These are phyloP conservation scores for Peziza echinospora DNA, from an alignment of 495 filamentous ascomycete species.

Conservation along the genomic window DNA sequence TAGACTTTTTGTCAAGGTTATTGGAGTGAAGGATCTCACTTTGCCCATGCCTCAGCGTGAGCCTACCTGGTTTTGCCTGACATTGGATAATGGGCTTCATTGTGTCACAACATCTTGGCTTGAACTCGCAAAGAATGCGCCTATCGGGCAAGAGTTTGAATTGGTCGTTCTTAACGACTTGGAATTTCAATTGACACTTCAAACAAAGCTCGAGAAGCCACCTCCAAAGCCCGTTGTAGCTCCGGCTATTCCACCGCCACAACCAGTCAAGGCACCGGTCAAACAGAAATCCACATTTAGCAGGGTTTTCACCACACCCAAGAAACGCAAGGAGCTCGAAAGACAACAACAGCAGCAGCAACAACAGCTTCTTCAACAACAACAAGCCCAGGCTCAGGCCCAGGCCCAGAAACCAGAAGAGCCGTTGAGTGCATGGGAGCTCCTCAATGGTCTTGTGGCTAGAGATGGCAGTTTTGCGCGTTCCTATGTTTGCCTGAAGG, in stretches of 20 bases:
- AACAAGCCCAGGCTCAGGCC: constrained; percentile 43
- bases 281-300: constrained; percentile 61
- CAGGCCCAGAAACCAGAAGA: constrained; percentile 44
- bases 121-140: constrained; percentile 76
- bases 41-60: constrained; percentile 86
- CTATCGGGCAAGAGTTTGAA: constrained; percentile 96
- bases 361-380: constrained; percentile 25
- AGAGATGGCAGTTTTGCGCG: constrained; percentile 84
- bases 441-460: constrained; percentile 63
- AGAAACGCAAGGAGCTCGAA: constrained; percentile 85
- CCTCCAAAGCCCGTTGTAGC: constrained; percentile 24
- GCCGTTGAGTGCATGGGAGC: constrained; percentile 54
- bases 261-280: constrained; percentile 32
- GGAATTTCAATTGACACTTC: constrained; percentile 90
- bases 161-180: constrained; percentile 90
- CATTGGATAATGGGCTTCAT: constrained; percentile 89
- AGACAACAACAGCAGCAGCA: constrained; percentile 36
- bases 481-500: constrained; percentile 76
- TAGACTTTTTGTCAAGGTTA: constrained; percentile 89
- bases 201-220: constrained; percentile 77
- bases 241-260: constrained; percentile 4
- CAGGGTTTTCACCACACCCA: constrained; percentile 78
- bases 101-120: constrained; percentile 94
- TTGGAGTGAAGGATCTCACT: constrained; percentile 86
- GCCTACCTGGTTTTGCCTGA: constrained; percentile 77